A percentile compares a stretch with the other conserved stretches of the same genome.
Evolutionary conservation across 2,329 filamentous ascomycete genomes (phyloP).

Genomic region (Bipolaris zeicola): DNA sequence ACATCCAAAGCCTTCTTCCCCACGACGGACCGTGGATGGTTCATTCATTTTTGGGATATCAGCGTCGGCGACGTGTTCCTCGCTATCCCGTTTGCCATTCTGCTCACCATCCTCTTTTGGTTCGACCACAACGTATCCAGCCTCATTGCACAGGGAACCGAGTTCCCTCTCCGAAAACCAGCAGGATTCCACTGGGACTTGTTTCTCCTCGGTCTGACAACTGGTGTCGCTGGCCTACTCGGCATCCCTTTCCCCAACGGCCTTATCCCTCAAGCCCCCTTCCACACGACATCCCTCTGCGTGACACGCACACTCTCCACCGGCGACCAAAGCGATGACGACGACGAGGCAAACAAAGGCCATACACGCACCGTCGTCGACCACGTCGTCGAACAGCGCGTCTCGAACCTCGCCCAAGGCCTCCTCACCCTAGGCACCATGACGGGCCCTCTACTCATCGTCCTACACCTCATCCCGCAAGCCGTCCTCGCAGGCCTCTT

Average conservation of each 20-base stretch:
- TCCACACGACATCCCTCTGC: conserved; percentile 62
- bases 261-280: conserved; percentile 64
- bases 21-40: conserved; percentile 74
- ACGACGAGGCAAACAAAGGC: conserved; percentile 52
- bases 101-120: conserved; percentile 85
- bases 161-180: conserved; percentile 63
- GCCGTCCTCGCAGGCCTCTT: conserved; percentile 63
- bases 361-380: conserved; percentile 51
- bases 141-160: conserved; percentile 61
- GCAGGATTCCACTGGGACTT: conserved; percentile 68
- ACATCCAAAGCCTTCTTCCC: conserved; percentile 80
- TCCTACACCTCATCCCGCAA: conserved; percentile 60
- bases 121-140: conserved; percentile 79
- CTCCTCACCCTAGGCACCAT: conserved; percentile 62
- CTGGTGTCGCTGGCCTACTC: conserved; percentile 61
- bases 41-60: conserved; percentile 82
- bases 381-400: conserved; percentile 61
- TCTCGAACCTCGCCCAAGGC: conserved; percentile 62
- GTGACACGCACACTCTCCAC: conserved; percentile 49
- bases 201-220: conserved; percentile 62
- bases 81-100: conserved; percentile 82
- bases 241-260: conserved; percentile 64
- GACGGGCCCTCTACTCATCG: conserved; percentile 60
- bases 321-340: conserved; percentile 48
- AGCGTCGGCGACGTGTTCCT: conserved; percentile 75